phyloP scores from a whole-genome alignment of 345 rosid species.

The Corchorus olitorius region DNA sequence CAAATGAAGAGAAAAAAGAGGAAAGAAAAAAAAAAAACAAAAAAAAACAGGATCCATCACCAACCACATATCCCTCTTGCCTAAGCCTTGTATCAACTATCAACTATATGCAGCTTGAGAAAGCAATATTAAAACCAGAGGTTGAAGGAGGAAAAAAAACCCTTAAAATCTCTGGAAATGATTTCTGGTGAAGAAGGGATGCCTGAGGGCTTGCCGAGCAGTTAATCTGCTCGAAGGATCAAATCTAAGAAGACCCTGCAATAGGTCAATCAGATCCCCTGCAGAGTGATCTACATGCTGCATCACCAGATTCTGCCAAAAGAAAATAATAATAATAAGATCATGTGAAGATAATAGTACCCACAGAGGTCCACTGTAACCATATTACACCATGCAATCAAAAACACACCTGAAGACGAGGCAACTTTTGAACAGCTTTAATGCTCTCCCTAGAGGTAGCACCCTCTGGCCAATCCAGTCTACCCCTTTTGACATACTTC shows the following conservation, averaged over 20 bases:
- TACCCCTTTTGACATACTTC: slow-evolving; percentile 59
- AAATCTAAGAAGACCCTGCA: slow-evolving; percentile 64
- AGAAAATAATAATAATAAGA: neutral
- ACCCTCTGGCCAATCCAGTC: slow-evolving; percentile 71
- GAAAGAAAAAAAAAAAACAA: too few species aligned
- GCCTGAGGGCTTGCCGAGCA: slow-evolving; percentile 60
- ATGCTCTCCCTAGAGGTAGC: slow-evolving; percentile 70
- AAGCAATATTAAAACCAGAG: neutral
- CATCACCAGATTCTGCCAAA: slow-evolving; percentile 64
- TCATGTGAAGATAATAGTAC: neutral
- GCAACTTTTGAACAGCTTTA: slow-evolving; percentile 57
- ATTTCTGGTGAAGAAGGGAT: slow-evolving; percentile 60
- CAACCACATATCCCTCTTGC: slow-evolving; percentile 12
- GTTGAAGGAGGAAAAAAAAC: neutral
- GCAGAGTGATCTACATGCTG: slow-evolving; percentile 76
- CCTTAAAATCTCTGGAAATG: slow-evolving; percentile 41
- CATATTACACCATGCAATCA: neutral
- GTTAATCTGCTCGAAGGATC: slow-evolving; percentile 56
- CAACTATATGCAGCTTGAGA: neutral
- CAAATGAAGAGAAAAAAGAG: too few species aligned
- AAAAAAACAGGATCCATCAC: neutral
- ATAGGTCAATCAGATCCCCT: slow-evolving; percentile 59
- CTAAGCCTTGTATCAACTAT: neutral
- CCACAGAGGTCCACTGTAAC: neutral
- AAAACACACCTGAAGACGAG: slow-evolving; percentile 58